These are phyloP conservation scores for Ogataea hybrid DNA, from an alignment of 1,139 yeast species.

Conservation along the genomic window DNA sequence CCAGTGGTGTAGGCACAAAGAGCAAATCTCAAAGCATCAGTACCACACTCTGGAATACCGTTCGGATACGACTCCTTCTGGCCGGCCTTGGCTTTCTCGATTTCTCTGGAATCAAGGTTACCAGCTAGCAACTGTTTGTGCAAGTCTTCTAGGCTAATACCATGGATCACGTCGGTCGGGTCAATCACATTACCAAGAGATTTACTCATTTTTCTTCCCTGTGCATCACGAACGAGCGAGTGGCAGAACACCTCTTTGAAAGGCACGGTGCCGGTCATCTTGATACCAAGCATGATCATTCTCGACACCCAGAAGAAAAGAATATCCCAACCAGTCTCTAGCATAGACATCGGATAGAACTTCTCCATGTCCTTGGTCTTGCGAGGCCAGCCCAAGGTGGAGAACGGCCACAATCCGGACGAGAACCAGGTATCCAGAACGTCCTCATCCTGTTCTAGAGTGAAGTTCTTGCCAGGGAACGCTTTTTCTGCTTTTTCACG, in stretches of 20 bases:
- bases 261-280: constrained; percentile 88
- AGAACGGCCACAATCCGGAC: constrained; percentile 96
- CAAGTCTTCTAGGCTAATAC: constrained; percentile 76
- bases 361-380: constrained; percentile 68
- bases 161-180: constrained; percentile 90
- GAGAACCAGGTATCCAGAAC: constrained; percentile 99
- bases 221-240: constrained; percentile 97
- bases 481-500: constrained; percentile 70
- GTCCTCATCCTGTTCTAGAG: constrained; percentile 93
- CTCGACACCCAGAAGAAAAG: constrained; percentile 98
- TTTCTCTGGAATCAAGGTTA: constrained; percentile 87
- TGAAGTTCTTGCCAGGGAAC: constrained; percentile 68
- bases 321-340: constrained; percentile 99
- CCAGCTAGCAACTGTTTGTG: constrained; percentile 78
- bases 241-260: constrained; percentile 98
- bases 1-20: constrained; percentile 98
- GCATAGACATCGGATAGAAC: constrained; percentile 87
- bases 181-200: constrained; percentile 95
- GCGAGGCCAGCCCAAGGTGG: constrained; percentile 94
- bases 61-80: constrained; percentile 90
- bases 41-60: constrained; percentile 99
- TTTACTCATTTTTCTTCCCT: constrained; percentile 98
- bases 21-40: constrained; percentile 97
- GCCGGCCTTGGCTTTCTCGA: constrained; percentile 84
- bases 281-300: constrained; percentile 89